A percentile compares a stretch with the other conserved stretches of the same genome.
phyloP scores from a whole-genome alignment of 495 filamentous ascomycete genomes.

The Neurospora sp. region DNA sequence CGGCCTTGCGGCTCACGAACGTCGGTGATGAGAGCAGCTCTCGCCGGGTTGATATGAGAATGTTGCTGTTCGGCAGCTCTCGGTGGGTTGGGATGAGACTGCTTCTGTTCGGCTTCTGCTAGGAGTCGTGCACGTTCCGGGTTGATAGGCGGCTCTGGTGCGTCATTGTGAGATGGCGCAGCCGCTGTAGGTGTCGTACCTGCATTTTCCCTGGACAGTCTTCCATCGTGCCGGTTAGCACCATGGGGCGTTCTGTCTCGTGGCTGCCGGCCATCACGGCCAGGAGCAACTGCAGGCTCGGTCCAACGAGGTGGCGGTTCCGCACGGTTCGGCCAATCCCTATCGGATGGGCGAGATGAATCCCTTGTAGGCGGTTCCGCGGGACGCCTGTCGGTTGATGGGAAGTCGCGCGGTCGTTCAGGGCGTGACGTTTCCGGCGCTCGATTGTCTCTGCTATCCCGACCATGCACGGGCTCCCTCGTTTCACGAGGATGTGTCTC shows the following conservation, averaged over 20 bases:
- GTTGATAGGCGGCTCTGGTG: constrained; percentile 31
- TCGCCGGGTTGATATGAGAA: constrained; percentile 43
- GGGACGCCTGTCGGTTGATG: constrained; percentile 15
- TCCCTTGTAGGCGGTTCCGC: constrained; percentile 18
- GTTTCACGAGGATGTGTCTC: constrained; percentile 26
- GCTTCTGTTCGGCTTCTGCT: constrained; percentile 23
- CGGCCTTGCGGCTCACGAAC: constrained; percentile 23
- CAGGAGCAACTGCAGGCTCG: constrained; percentile 14
- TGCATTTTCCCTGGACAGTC: constrained; percentile 22
- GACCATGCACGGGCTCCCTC: constrained; percentile 21
- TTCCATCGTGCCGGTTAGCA: constrained; percentile 22
- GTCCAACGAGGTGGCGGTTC: constrained; percentile 24
- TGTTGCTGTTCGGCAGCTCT: constrained; percentile 32
- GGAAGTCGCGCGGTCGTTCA: constrained; percentile 20
- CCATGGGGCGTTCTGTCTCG: constrained; percentile 23
- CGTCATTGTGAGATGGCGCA: constrained; percentile 21
- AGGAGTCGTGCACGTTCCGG: constrained; percentile 33
- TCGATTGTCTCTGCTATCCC: constrained; percentile 26
- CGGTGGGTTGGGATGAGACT: constrained; percentile 42
- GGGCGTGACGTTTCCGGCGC: constrained; percentile 16
- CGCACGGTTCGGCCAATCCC: constrained; percentile 21
- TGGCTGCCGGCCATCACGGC: constrained; percentile 26
- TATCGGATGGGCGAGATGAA: constrained; percentile 18
- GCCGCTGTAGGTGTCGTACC: constrained; percentile 18
- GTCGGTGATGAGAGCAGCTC: constrained; percentile 44